Evolutionary conservation across 768 basidiomycete genomes (phyloP), one percentile per base, ranked within the genome.

Genomic region (Gautieria morchelliformis): DNA sequence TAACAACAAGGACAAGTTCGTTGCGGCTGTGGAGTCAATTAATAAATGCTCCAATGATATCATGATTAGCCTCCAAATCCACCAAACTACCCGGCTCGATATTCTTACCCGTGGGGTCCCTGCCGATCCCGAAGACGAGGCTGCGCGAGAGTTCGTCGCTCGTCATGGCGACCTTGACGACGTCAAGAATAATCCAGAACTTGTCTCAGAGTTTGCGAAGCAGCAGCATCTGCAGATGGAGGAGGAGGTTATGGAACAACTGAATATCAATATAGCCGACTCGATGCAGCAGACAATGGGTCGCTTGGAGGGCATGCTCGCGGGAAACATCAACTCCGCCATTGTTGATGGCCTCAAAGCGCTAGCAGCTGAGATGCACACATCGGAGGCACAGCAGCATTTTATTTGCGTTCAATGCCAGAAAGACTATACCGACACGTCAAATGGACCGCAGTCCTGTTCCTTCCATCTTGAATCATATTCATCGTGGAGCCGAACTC

Each of bases 51-150:
- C 70, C 59, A 66, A 62, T 27, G 72, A 74, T 54, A 65, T 75
- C 10, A 63, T 74, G 59, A 67, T 74, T 63, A 75, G 74, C 63
- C 66, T 75, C 32, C 73, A 75, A 50, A 75, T 75, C 37, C 70
- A 74, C 27, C 72, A 75, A 62, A 68, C 68, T 20, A 64, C 64
- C 37, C 67, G 72, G 59, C 63, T 74, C 20, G 71, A 73, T 47
- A 68, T 74, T 42, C 61, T 74, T 41, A 69, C 71, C 17, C 67
- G 72, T n/a, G 67, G 62, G 2, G 65, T 74, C 5, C 74, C 74
- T 9, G 59, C 68, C 35, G 74, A 75, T 58, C 67, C 68, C 1
- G 70, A 71, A 37, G 74, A 74, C 56, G 62, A 65, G 24, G 71
- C 69, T 27, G 74, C 72, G 4, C 59, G 65, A 48, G 68, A 64